A percentile compares a stretch with the other conserved stretches of the same genome.
These are phyloP conservation scores for Cenchrus fungigraminus DNA, from an alignment of 176 grass and related monocot genomes.

Conservation along the genomic window DNA sequence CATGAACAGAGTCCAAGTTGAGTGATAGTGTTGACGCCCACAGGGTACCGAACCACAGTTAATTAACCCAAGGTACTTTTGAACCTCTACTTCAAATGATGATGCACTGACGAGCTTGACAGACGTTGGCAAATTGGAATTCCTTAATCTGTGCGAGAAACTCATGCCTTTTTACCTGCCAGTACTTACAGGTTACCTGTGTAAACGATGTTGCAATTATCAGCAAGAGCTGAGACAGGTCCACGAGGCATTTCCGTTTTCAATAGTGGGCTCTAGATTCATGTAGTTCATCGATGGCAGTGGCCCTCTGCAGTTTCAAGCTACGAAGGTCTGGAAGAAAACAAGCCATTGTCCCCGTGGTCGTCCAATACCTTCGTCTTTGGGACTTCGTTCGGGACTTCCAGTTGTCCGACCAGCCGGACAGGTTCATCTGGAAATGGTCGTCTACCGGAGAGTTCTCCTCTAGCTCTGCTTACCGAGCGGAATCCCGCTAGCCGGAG, in stretches of 20 bases:
- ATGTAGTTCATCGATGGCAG: neutral
- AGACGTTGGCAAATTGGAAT: neutral
- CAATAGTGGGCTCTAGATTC: neutral
- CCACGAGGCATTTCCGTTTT: neutral
- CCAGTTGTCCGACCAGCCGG: no score
- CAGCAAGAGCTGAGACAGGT: constrained; percentile 6
- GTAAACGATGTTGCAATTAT: neutral
- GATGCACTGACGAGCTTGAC: neutral
- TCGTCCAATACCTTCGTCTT: no score
- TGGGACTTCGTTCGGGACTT: no score
- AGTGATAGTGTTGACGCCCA: neutral
- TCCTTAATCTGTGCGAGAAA: neutral
- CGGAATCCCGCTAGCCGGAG: no score
- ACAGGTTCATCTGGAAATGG: no score
- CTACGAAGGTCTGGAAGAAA: constrained; percentile 21
- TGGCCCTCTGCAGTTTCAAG: constrained; percentile 29
- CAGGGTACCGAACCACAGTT: neutral
- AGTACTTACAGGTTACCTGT: neutral
- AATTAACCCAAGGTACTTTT: neutral
- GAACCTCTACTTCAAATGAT: neutral
- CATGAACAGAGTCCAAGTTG: no score
- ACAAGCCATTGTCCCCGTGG: neutral
- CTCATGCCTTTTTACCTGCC: neutral
- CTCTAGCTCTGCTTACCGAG: no score
- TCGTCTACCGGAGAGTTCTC: no score